These are phyloP conservation scores for Gaeumannomyces tritici DNA, from an alignment of 2,329 filamentous ascomycete species.

Conservation along the genomic window DNA sequence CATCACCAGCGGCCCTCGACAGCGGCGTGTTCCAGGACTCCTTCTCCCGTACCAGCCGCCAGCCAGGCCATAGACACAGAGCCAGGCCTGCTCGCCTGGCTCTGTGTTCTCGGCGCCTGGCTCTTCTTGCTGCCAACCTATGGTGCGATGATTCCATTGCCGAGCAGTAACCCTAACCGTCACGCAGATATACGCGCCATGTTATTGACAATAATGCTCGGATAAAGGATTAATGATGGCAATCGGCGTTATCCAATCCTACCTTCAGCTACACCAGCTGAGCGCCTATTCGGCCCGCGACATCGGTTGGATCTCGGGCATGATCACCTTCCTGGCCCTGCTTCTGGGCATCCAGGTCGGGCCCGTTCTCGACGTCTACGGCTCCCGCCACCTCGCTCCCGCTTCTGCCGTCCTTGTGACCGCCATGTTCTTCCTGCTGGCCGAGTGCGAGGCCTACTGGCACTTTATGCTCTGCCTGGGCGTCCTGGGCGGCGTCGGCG, in stretches of 20 bases:
- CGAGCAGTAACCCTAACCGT: not conserved
- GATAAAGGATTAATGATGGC: slow-evolving; percentile 32
- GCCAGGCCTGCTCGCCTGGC: slow-evolving; percentile 5
- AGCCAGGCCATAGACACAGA: not conserved
- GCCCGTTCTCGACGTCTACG: slow-evolving; percentile 37
- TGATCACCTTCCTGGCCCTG: slow-evolving; percentile 33
- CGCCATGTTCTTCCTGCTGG: slow-evolving; percentile 32
- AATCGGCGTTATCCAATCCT: slow-evolving; percentile 37
- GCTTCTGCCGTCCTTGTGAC: slow-evolving; percentile 25
- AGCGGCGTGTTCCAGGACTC: not conserved
- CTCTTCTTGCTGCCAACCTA: slow-evolving; percentile 7
- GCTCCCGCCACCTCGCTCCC: slow-evolving; percentile 28
- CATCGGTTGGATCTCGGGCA: slow-evolving; percentile 38
- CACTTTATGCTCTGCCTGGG: slow-evolving; percentile 36
- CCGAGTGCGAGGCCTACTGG: slow-evolving; percentile 35
- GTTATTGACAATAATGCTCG: not conserved
- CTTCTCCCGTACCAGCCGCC: too few species aligned
- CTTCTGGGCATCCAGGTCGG: slow-evolving; percentile 36
- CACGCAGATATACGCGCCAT: not conserved
- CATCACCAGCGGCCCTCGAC: too few species aligned
- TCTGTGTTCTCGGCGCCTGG: slow-evolving; percentile 7
- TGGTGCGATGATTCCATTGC: slow-evolving; percentile 2
- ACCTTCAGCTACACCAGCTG: slow-evolving; percentile 33
- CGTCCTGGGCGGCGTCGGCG: slow-evolving; percentile 29
- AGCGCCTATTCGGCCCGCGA: slow-evolving; percentile 28